Evolutionary conservation across 23 red algal genomes (phyloP).

Genomic region (Gracilaria domingensis): DNA sequence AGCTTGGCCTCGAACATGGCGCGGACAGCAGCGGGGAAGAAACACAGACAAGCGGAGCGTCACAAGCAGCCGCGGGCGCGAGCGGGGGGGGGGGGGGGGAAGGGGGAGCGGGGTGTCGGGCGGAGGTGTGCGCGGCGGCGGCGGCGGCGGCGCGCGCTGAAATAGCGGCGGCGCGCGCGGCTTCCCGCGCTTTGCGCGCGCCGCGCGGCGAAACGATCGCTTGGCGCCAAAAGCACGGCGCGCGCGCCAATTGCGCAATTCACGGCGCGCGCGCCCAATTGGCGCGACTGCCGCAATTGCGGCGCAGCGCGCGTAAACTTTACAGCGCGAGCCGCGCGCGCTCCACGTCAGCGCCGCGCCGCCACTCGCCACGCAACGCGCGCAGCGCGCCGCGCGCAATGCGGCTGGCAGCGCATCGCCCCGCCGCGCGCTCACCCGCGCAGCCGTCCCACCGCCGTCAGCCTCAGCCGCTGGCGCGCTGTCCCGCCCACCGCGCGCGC

Average conservation of each 20-base stretch:
- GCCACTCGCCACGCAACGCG: background rate
- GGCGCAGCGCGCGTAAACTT: background rate
- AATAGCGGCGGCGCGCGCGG: background rate
- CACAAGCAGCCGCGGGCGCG: background rate
- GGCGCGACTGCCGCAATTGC: background rate
- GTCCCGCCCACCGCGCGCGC: too few relatives aligned
- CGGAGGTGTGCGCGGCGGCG: background rate
- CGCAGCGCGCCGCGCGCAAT: background rate
- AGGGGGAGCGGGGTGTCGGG: background rate
- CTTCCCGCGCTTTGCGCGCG: background rate
- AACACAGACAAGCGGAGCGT: background rate
- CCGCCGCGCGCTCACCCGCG: background rate
- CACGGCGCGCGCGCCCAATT: background rate
- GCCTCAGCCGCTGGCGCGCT: too few relatives aligned
- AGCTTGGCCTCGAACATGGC: slow-evolving; percentile 94
- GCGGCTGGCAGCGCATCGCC: too few relatives aligned
- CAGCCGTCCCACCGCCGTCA: too few relatives aligned
- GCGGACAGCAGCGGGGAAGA: background rate
- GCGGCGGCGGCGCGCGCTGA: background rate
- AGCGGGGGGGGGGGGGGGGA: background rate
- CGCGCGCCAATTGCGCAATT: background rate
- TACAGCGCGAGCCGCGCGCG: background rate
- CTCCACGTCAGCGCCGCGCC: too few relatives aligned
- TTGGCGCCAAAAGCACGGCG: slow-evolving; percentile 21
- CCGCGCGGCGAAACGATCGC: background rate